phyloP scores from a whole-genome alignment of 305 asterid species.

The Lippia alba region DNA sequence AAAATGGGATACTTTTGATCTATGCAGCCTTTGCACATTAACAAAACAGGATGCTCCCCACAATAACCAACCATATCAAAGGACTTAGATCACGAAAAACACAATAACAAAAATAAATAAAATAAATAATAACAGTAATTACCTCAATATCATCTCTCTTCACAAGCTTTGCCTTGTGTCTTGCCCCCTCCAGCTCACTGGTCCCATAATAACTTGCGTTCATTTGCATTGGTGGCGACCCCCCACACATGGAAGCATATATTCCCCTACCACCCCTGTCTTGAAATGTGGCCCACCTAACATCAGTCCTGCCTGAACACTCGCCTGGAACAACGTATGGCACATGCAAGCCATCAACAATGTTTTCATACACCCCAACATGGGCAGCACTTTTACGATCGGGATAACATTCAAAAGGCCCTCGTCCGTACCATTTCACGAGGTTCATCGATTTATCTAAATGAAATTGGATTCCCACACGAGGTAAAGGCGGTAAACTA shows the following conservation, averaged over 20 bases:
- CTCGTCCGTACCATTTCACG: conserved; percentile 65
- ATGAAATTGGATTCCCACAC: conserved; percentile 67
- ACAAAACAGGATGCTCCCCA: too few species aligned
- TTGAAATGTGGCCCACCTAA: conserved; percentile 70
- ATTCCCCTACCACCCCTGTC: conserved; percentile 59
- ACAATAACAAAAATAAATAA: too few species aligned
- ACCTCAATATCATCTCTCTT: conserved; percentile 67
- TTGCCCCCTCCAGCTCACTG: conserved; percentile 62
- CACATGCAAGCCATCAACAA: conserved; percentile 62
- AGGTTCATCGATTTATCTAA: conserved; percentile 56
- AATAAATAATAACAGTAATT: neutral
- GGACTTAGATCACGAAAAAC: neutral
- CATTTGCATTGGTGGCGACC: conserved; percentile 67
- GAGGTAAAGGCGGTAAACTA: conserved; percentile 71
- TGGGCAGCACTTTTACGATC: conserved; percentile 71
- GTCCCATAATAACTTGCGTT: conserved; percentile 69
- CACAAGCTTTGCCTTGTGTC: conserved; percentile 56
- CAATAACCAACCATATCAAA: neutral
- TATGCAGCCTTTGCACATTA: too few species aligned
- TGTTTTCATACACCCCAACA: conserved; percentile 52
- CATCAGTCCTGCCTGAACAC: conserved; percentile 67
- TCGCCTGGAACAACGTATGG: conserved; percentile 72
- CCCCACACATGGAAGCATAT: conserved; percentile 57
- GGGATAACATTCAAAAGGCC: conserved; percentile 76
- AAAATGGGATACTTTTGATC: too few species aligned